Conservation (phyloP, 2,329 filamentous ascomycete species). For the Ophiocordyceps polyrhachis-furcata region DNA sequence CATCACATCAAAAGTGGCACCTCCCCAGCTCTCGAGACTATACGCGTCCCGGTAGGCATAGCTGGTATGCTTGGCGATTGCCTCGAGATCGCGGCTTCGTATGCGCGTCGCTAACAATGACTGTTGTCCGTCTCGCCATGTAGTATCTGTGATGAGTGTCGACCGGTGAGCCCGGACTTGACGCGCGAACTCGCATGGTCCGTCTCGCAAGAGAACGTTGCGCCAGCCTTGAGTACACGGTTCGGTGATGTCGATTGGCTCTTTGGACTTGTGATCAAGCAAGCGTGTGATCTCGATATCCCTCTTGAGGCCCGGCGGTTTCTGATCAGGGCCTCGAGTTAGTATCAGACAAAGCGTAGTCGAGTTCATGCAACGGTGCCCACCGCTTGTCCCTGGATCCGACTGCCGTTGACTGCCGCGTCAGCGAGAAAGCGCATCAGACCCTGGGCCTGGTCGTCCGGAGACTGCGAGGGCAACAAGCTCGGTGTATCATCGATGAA, state of each 20-base stretch:
- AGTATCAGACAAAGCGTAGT: neutral
- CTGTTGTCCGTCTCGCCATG: slow-evolving; percentile 98
- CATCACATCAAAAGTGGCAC: slow-evolving; percentile 94
- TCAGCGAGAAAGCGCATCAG: slow-evolving; percentile 87
- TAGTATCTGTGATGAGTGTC: slow-evolving; percentile 94
- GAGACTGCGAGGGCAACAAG: slow-evolving; percentile 80
- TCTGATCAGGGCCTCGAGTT: neutral
- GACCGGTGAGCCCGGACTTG: slow-evolving; percentile 87
- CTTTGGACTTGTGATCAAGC: slow-evolving; percentile 49
- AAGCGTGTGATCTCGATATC: slow-evolving; percentile 61
- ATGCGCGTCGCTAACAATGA: slow-evolving; percentile 90
- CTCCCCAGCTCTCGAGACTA: slow-evolving; percentile 95
- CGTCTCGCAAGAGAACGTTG: slow-evolving; percentile 68
- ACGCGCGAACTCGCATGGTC: slow-evolving; percentile 83
- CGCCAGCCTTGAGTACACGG: slow-evolving; percentile 79
- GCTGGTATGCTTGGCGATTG: slow-evolving; percentile 92
- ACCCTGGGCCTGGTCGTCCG: slow-evolving; percentile 96
- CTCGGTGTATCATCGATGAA: slow-evolving; percentile 96
- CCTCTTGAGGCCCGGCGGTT: slow-evolving; percentile 74
- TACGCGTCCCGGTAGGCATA: slow-evolving; percentile 82
- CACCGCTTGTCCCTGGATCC: slow-evolving; percentile 97
- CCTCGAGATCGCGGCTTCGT: slow-evolving; percentile 81
- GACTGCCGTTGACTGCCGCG: slow-evolving; percentile 90
- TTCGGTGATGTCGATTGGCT: slow-evolving; percentile 51
- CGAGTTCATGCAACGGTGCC: neutral